These are phyloP conservation scores for Lactarius tabidus DNA, from an alignment of 768 basidiomycete species.

Conservation along the genomic window DNA sequence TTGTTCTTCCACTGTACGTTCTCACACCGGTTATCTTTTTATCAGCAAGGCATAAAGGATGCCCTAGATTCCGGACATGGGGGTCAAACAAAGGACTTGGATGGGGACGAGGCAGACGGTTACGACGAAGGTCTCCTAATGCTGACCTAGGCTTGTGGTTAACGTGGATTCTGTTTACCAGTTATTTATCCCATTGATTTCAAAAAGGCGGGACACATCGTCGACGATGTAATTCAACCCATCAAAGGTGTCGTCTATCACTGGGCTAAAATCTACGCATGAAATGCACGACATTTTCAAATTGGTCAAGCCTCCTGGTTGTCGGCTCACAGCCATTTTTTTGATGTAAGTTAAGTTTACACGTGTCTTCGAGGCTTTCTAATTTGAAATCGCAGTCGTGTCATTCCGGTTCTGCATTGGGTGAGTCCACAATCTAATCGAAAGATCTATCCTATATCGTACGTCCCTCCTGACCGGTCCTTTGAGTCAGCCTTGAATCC, in stretches of 20 bases:
- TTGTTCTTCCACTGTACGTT: slow-evolving; percentile 49
- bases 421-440: slow-evolving; percentile 25
- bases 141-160: not conserved
- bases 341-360: slow-evolving; percentile 41
- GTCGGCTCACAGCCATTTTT: slow-evolving; percentile 62
- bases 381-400: slow-evolving; percentile 35
- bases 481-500: not conserved
- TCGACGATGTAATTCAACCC: slow-evolving; percentile 56
- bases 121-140: slow-evolving; percentile 60
- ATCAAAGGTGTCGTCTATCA: not conserved
- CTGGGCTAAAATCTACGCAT: slow-evolving; percentile 29
- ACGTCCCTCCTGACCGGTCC: not conserved
- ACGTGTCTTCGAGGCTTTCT: slow-evolving; percentile 1
- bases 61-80: slow-evolving; percentile 85
- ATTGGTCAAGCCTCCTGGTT: slow-evolving; percentile 56
- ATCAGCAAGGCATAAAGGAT: not conserved
- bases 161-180: slow-evolving; percentile 28
- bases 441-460: slow-evolving; percentile 38
- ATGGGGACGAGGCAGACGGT: slow-evolving; percentile 79
- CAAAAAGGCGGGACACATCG: slow-evolving; percentile 67
- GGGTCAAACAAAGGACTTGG: slow-evolving; percentile 76
- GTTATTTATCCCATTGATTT: slow-evolving; percentile 91
- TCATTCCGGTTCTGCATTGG: slow-evolving; percentile 47
- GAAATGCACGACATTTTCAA: slow-evolving; percentile 45
- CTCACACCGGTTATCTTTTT: not conserved